These are phyloP conservation scores for Euclidium syriacum DNA, from an alignment of 345 rosid species.

Conservation along the genomic window DNA sequence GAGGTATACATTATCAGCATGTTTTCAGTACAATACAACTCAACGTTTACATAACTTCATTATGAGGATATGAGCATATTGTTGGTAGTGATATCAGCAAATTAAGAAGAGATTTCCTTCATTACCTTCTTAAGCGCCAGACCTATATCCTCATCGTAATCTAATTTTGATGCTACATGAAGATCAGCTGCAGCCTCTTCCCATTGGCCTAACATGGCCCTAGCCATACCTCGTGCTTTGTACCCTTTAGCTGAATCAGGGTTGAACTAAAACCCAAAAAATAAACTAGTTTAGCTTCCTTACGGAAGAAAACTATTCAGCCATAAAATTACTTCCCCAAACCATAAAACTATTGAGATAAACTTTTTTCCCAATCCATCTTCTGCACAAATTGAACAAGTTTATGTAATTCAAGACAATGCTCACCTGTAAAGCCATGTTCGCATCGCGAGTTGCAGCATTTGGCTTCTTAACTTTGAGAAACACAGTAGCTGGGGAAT, in stretches of 20 bases:
- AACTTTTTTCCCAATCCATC: not conserved
- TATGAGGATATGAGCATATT: not conserved
- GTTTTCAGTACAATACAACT: not conserved
- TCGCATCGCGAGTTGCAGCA: conserved; percentile 76
- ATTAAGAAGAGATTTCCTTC: not conserved
- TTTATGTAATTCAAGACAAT: conserved; percentile 1
- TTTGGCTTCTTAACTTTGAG: conserved; percentile 64
- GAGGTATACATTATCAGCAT: conserved; percentile 4
- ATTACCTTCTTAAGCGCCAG: conserved; percentile 63
- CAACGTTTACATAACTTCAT: not conserved
- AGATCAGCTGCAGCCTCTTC: conserved; percentile 77
- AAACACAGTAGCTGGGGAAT: conserved; percentile 53
- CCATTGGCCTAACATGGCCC: conserved; percentile 71
- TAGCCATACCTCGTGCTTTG: conserved; percentile 81
- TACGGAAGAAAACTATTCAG: not conserved
- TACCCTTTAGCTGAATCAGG: conserved; percentile 87
- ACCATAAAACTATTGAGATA: not conserved
- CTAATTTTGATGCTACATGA: conserved; percentile 74
- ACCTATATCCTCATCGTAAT: conserved; percentile 77
- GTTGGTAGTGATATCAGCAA: not conserved
- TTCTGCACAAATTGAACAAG: conserved; percentile 1
- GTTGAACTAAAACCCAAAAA: conserved; percentile 50
- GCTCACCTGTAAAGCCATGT: conserved; percentile 65
- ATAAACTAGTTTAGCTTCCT: conserved; percentile 1
- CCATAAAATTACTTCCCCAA: not conserved